Base-by-base conservation (phyloP, 164 flowering plant species). In the Tetrastigma voinierianum region DNA sequence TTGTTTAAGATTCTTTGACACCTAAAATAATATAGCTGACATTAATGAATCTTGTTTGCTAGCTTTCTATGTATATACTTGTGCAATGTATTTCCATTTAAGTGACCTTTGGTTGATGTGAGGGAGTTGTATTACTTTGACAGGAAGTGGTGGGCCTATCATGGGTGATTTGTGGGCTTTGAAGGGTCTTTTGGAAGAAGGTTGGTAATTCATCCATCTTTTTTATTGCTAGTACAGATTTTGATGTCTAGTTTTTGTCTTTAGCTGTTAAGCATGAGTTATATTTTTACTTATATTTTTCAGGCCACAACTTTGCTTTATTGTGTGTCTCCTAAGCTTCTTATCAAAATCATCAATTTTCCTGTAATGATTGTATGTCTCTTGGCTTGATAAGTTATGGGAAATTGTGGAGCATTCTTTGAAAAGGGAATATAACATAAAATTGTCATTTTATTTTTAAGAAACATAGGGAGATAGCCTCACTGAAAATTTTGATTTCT, bases 81-180 rank as follows among this genome's bases (percentile, higher is more conserved):
- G 5, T 32, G 40, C 40, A 32, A 32, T 32, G 40, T 7, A 32
- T 32, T 3, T 32, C 40, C 40, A 32, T 32, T 32, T 32, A 32
- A 32, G 40, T 32, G 40, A 32, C 19, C 6, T 45, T 21, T 61
- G 10, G 63, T 57, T 70, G 51, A 78, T 57, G 19, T 52, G 52
- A 66, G 24, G 40, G 13, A 19, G 40, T 51, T 70, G 32, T 66
- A n/a, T n/a, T 54, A 59, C 40, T 62, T 75, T 70, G 52, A 57
- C 70, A 96, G 99, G 98, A 64, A 96, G 92, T 64, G 97, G 98
- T 64, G 99, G 99, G 52, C 89, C 96, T 64, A 93, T 93, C 62
- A 89, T 96, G 99, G 96, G 96, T 59, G 99, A 96, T 75, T 84
- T 96, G 53, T 96, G 99, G 99, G 99, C 98, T 66, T 67, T 96